Base-by-base conservation (phyloP, 106 monocot genomes). In the Dioscorea zingiberensis region DNA sequence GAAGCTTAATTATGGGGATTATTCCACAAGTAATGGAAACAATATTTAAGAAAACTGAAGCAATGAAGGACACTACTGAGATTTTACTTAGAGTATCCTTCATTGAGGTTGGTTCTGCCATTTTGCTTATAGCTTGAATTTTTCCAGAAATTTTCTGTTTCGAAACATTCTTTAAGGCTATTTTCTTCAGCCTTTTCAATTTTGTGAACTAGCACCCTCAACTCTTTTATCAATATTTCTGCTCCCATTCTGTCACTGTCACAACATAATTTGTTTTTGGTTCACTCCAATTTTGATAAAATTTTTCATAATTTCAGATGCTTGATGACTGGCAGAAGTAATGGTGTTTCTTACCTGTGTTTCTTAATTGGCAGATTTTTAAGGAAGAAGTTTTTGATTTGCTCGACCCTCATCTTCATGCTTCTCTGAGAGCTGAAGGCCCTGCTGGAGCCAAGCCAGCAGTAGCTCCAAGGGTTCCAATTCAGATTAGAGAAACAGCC, bases 321-420 rank as follows among this genome's bases (percentile, higher is more conserved):
- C n/a, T n/a, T n/a, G n/a, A n/a, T n/a, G n/a, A n/a, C n/a, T n/a
- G n/a, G n/a, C 10, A 38, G 38, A 38, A 38, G 38, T 8, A 38
- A 0, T 38, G 38, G 10, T 38, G 10, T 59, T 59, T n/a, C 5
- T 28, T 21, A n/a, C 4, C 15, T 57, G 29, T 25, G 67, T 61
- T 18, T 48, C 6, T 49, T 63, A 16, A 14, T 62, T 51, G 10
- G 7, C 78, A 99, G 98, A 99, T 99, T 71, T 99, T 99, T 49
- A 99, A 99, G 67, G 98, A 99, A 78, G 98, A 99, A 71, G 98
- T 99, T 21, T 99, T 89, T 78, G 98, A 99, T 71, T 74, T 99
- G 59, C 80, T 99, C 60, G 97, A 92, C 45, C 17, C 78, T 7
- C 83, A 84, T 55, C 51, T 65, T 55, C 60, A 74, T 60, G 68